phyloP scores from a whole-genome alignment of 257 asterid genomes.

The Solanum sejunctum region DNA sequence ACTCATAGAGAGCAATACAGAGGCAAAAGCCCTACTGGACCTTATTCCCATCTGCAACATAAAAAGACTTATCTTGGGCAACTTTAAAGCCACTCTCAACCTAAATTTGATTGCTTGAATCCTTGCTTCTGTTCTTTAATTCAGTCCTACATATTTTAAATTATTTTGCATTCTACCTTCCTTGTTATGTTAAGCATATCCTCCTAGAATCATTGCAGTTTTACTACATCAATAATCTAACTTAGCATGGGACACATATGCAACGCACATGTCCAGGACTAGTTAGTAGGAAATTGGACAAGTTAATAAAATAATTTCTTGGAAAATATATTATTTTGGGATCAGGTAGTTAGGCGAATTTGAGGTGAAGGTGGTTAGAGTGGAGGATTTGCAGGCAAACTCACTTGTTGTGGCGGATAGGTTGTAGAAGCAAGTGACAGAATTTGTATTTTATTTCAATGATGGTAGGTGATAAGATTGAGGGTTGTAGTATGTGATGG shows the following conservation, averaged over 20 bases:
- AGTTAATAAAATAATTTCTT: neutral
- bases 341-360: neutral
- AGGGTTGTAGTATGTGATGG: neutral
- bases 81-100: constrained; percentile 36
- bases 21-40: constrained; percentile 61
- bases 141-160: too few species aligned
- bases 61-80: constrained; percentile 42
- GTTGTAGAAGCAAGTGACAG: neutral
- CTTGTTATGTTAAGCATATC: too few species aligned
- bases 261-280: too few species aligned
- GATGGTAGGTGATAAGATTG: neutral
- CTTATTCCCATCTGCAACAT: constrained; percentile 76
- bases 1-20: constrained; percentile 56
- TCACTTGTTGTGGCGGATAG: neutral
- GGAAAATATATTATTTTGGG: too few species aligned
- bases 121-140: too few species aligned
- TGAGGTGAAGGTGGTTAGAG: neutral
- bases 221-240: too few species aligned
- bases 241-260: too few species aligned
- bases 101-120: too few species aligned
- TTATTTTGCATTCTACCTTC: too few species aligned
- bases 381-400: neutral
- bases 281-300: neutral
- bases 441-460: too few species aligned
- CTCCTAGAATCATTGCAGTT: too few species aligned